phyloP scores from a whole-genome alignment of 2,329 filamentous ascomycete species.

The Aspergillus hortae region DNA sequence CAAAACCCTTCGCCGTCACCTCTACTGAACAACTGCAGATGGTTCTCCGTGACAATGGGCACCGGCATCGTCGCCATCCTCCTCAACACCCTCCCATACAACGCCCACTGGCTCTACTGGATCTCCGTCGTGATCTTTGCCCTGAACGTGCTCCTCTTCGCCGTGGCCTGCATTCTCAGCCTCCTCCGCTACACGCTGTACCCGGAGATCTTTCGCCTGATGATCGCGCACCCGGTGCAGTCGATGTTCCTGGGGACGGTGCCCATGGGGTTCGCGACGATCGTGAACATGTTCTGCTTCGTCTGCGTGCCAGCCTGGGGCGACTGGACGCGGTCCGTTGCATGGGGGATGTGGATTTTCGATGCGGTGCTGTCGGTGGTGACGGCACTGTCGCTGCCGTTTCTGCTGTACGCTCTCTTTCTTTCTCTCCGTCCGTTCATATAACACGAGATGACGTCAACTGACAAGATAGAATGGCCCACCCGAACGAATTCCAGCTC shows the following conservation, averaged over 20 bases:
- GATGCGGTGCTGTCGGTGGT: conserved; percentile 53
- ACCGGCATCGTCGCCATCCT: conserved; percentile 42
- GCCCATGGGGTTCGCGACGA: conserved; percentile 66
- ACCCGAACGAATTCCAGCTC: conserved; percentile 32
- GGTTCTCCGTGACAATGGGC: conserved; percentile 43
- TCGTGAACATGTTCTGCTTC: conserved; percentile 63
- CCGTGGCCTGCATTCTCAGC: conserved; percentile 44
- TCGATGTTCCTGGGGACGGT: conserved; percentile 66
- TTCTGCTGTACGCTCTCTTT: conserved; percentile 47
- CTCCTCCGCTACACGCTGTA: conserved; percentile 62
- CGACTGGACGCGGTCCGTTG: conserved; percentile 51
- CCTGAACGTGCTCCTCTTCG: conserved; percentile 36
- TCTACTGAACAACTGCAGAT: conserved; percentile 20
- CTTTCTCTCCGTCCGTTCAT: too few species aligned
- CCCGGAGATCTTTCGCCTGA: conserved; percentile 61
- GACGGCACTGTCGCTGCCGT: conserved; percentile 55
- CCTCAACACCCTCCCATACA: conserved; percentile 36
- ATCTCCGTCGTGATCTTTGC: conserved; percentile 35
- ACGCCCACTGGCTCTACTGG: conserved; percentile 38
- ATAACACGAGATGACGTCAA: too few species aligned
- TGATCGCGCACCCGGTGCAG: conserved; percentile 65
- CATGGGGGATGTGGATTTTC: conserved; percentile 59
- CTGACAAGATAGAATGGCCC: conserved; percentile 18
- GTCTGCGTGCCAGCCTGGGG: conserved; percentile 62
- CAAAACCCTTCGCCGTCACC: neutral